Percentiles rank a stretch among this genome's conserved stretches.
phyloP scores from a whole-genome alignment of 768 basidiomycete genomes.

The Kwoniella pini region DNA sequence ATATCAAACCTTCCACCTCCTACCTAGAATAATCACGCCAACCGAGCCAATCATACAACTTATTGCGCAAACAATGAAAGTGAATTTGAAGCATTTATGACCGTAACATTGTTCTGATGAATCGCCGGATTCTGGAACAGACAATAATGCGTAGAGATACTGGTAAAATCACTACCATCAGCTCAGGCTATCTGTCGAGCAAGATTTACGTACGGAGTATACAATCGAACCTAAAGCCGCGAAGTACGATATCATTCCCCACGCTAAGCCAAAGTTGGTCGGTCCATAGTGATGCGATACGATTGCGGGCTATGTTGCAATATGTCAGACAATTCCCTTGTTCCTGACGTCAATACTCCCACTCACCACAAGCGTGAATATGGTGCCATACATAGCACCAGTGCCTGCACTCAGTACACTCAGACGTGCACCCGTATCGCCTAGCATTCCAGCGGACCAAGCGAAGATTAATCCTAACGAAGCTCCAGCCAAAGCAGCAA shows the following conservation, averaged over 20 bases:
- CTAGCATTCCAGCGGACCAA: conserved; percentile 36
- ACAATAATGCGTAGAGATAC: conserved; percentile 51
- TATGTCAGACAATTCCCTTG: not conserved
- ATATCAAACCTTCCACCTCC: conserved; percentile 46
- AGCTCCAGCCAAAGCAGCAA: conserved; percentile 39
- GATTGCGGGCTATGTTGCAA: conserved; percentile 42
- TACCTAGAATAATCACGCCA: conserved; percentile 41
- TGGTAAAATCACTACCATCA: conserved; percentile 4
- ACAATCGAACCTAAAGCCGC: conserved; percentile 48
- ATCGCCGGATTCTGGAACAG: conserved; percentile 15
- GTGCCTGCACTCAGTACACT: conserved; percentile 50
- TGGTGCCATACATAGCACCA: conserved; percentile 48
- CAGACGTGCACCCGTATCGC: conserved; percentile 37
- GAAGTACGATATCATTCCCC: conserved; percentile 55
- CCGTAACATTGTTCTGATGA: conserved; percentile 39
- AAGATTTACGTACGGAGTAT: conserved; percentile 41
- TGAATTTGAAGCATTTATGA: conserved; percentile 43
- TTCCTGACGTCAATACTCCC: not conserved
- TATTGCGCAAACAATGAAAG: conserved; percentile 42
- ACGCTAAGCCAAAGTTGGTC: conserved; percentile 53
- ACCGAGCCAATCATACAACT: conserved; percentile 37
- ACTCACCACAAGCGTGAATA: conserved; percentile 53
- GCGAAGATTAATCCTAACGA: conserved; percentile 42
- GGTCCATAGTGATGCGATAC: conserved; percentile 53
- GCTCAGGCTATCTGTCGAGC: not conserved